Conservation (phyloP, 805 yeast species). For the Priceomyces haplophilus region DNA sequence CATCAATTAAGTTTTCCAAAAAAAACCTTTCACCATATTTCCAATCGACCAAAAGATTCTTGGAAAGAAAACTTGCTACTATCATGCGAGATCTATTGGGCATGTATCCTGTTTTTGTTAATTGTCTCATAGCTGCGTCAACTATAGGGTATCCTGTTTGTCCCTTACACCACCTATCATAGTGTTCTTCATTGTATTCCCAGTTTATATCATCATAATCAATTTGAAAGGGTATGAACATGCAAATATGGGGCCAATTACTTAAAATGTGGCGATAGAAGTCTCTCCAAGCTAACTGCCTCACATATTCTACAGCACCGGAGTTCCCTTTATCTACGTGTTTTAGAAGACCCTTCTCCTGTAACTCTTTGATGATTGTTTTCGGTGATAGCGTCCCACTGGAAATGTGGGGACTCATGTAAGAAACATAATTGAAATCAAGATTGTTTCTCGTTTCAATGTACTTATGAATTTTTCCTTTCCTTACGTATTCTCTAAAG, state of each 20-base stretch:
- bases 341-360: constrained; percentile 22
- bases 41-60: constrained; percentile 53
- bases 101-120: constrained; percentile 50
- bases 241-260: constrained; percentile 50
- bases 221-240: constrained; percentile 48
- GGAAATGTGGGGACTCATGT: constrained; percentile 45
- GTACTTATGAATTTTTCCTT: constrained; percentile 26
- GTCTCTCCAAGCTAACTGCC: constrained; percentile 60
- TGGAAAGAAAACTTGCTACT: constrained; percentile 49
- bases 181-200: constrained; percentile 41
- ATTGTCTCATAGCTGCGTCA: constrained; percentile 57
- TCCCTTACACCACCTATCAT: constrained; percentile 52
- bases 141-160: constrained; percentile 54
- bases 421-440: constrained; percentile 31
- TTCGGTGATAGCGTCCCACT: constrained; percentile 47
- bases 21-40: constrained; percentile 54
- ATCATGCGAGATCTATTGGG: constrained; percentile 56
- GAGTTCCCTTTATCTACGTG: constrained; percentile 24
- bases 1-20: constrained; percentile 46
- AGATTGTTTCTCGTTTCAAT: constrained; percentile 30
- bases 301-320: constrained; percentile 43
- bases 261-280: constrained; percentile 49
- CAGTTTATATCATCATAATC: constrained; percentile 40
- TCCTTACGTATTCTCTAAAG: constrained; percentile 18
- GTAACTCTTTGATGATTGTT: constrained; percentile 29